phyloP scores from a whole-genome alignment of 2,329 filamentous ascomycete species.

The Alternaria panax region DNA sequence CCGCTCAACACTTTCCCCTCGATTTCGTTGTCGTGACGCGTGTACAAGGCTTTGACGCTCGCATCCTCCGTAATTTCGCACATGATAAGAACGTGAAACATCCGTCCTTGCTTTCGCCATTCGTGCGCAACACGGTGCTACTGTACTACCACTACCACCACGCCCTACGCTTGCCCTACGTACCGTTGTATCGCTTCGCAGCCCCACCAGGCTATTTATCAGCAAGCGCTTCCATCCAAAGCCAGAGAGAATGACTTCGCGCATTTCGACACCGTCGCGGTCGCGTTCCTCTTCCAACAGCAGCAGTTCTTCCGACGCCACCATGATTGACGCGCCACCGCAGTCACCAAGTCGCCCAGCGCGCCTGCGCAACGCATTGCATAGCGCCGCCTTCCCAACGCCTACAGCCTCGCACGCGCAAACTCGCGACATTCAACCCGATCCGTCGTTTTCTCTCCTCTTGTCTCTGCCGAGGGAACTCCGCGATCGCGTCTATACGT shows the following conservation, averaged over 20 bases:
- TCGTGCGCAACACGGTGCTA: background rate
- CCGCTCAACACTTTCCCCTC: conserved; percentile 12
- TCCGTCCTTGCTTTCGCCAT: background rate
- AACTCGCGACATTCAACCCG: conserved; percentile 10
- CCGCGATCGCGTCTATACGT: conserved; percentile 46
- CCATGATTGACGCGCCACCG: conserved; percentile 44
- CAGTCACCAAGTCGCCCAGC: conserved; percentile 34
- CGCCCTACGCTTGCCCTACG: conserved; percentile 6
- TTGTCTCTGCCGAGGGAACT: conserved; percentile 49
- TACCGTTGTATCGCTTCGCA: conserved; percentile 6
- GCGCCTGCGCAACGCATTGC: conserved; percentile 36
- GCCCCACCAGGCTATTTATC: conserved; percentile 16
- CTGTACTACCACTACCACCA: conserved; percentile 3
- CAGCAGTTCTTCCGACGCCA: conserved; percentile 42
- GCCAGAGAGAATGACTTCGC: conserved; percentile 37
- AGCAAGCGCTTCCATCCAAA: conserved; percentile 5
- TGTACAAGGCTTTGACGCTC: background rate
- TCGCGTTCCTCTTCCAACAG: conserved; percentile 42
- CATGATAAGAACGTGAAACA: background rate
- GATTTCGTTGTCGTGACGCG: background rate
- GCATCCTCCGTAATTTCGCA: background rate
- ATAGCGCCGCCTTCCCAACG: conserved; percentile 18
- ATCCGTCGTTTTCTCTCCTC: conserved; percentile 42
- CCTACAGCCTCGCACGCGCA: conserved; percentile 1
- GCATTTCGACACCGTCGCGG: conserved; percentile 37